A percentile compares a stretch with the other conserved stretches of the same genome.
These are phyloP conservation scores for Datisca glomerata DNA, from an alignment of 306 rosid genomes.

Conservation along the genomic window DNA sequence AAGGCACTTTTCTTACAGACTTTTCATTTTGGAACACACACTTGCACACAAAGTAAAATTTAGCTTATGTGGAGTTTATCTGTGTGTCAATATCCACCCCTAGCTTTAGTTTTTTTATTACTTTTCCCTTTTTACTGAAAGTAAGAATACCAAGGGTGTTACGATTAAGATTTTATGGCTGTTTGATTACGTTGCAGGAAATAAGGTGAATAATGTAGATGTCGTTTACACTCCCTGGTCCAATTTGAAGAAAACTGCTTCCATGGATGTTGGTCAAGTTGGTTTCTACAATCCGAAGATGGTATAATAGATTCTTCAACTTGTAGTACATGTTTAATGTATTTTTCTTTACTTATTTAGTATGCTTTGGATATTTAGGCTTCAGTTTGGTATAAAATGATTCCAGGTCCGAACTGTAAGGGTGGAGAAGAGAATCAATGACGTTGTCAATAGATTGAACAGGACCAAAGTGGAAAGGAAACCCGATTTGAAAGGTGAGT, in stretches of 20 bases:
- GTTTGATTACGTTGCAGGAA: slow-evolving; percentile 41
- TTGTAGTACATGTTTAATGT: slow-evolving; percentile 3
- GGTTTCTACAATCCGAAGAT: slow-evolving; percentile 75
- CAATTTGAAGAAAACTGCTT: slow-evolving; percentile 90
- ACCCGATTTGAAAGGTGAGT: slow-evolving; percentile 86
- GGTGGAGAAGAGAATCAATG: slow-evolving; percentile 90
- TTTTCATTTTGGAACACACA: slow-evolving; percentile 1
- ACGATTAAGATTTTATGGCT: slow-evolving; percentile 4
- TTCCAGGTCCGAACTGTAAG: slow-evolving; percentile 76
- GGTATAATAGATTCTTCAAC: slow-evolving; percentile 32
- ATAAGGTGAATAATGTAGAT: slow-evolving; percentile 85
- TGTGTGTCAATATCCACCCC: background rate
- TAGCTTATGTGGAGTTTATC: background rate
- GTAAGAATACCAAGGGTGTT: too few species aligned
- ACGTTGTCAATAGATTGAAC: slow-evolving; percentile 80
- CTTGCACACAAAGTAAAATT: background rate
- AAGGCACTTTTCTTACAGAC: slow-evolving; percentile 35
- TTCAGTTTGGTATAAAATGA: slow-evolving; percentile 9
- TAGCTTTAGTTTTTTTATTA: background rate
- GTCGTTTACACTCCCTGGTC: slow-evolving; percentile 98
- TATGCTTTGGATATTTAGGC: slow-evolving; percentile 8
- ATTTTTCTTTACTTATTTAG: slow-evolving; percentile 2
- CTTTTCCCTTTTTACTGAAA: background rate
- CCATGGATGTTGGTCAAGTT: slow-evolving; percentile 99
- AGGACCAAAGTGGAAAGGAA: slow-evolving; percentile 83